Evolutionary conservation across 1,139 yeast species (phyloP), one percentile per base, ranked within the genome.

Genomic region (Hemisphaericaspora xylanilytica): DNA sequence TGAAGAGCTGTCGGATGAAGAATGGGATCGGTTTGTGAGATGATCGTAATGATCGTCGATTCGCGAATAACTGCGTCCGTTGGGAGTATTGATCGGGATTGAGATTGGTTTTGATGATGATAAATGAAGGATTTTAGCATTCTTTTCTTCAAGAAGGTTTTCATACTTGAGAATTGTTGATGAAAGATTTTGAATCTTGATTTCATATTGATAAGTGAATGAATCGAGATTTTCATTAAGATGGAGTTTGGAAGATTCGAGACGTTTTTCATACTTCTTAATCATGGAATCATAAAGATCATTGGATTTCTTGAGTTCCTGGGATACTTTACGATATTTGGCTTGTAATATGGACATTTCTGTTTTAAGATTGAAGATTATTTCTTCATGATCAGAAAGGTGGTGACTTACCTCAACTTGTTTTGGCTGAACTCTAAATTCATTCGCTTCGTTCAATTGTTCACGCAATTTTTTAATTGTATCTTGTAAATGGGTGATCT

Each of bases 71-170:
- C 13, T n/a, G 10, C 15, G 28, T 4, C 15, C 4, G 28, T 24
- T 24, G 5, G 28, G 28, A 12, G 16, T 15, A 6, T 34, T 22
- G 13, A 35, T 34, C 2, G 76, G 73, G 15, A 73, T 73, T 7
- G 66, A 59, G 15, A 73, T 70, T 0, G 78, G 78, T 41, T 59
- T 63, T 2, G 77, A 61, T 0, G 70, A 56, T 2, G 70, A 59
- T 20, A 71, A 45, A 41, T 65, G 69, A 6, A 63, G 49, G 3
- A 73, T 59, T 30, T 55, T 54, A 1, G 59, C 45, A 37, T 72
- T 70, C 45, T 66, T 69, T 33, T 66, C 70, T 33, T 67, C 71
- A 2, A 73, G 46, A 14, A 67, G 45, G 2, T 53, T 51, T 48
- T 70, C 75, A 45, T 60, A 70, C 44, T 58, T 63, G 14, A 59